Base-by-base conservation (phyloP, 129 eudicot genomes). In the Pittosporum tobira region DNA sequence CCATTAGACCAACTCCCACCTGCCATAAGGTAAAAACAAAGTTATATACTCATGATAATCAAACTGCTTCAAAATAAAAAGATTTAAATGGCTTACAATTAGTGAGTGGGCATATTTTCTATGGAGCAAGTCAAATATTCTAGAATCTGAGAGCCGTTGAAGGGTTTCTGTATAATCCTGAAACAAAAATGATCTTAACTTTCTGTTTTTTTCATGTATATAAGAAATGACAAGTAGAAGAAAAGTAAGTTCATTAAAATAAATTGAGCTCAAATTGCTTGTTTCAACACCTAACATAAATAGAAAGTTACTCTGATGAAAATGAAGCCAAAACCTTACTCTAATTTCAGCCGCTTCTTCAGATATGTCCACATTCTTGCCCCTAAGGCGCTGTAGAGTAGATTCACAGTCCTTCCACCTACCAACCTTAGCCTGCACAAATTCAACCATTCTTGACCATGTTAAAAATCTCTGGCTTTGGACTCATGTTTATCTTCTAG, bases 1-100 rank as follows among this genome's bases (percentile, higher is more conserved):
- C 81, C 96, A 91, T 91, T 51, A 91, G 77, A 40, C 99, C 95
- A 36, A 85, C 84, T 51, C 94, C 93, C 54, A 90, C 78, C 97
- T 90, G 66, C 16, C 34, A 76, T 47, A 48, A 63, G 74, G 16
- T 47, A 14, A 28, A 45, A 61, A 49, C 12, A 52, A 56, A 25
- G 5, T 20, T 31, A n/a, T 18, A 21, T 19, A 44, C 29, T 48
- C 67, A 44, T 21, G 59, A 31, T 40, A 59, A 40, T 5, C 42
- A 27, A 18, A 7, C 38, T 40, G 54, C 21, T 11, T 12, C 42
- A 57, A 2, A 26, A 20, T 43, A 34, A 5, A 37, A 20, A 51
- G 23, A 59, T 24, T 27, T 28, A 31, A 24, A 54, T 65, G 68
- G 54, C 85, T 80, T 65, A 86, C 95, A 59, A 69, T 59, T 20